Conservation (phyloP, 1,139 yeast genomes). For the Pichia kudriavzevii region DNA sequence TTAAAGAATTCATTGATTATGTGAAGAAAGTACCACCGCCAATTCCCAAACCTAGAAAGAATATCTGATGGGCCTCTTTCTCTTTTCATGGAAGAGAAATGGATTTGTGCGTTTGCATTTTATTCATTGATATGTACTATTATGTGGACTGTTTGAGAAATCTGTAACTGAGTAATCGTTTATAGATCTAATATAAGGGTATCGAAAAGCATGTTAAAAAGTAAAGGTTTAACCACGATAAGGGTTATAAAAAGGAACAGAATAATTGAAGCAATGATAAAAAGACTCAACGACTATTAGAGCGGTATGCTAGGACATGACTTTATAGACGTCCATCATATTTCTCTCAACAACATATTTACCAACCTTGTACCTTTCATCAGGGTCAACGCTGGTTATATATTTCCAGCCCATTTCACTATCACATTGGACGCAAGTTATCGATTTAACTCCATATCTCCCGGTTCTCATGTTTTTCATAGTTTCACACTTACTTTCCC, state of each 20-base stretch:
- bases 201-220: no score
- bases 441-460: constrained; percentile 52
- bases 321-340: constrained; percentile 8
- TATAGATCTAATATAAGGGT: not conserved
- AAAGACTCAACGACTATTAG: no score
- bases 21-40: constrained; percentile 9
- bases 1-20: not conserved
- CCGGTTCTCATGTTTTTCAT: constrained; percentile 63
- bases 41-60: constrained; percentile 15
- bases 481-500: constrained; percentile 25
- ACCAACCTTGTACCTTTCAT: constrained; percentile 70
- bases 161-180: not conserved
- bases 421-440: constrained; percentile 61
- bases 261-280: constrained; percentile 2
- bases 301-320: no score
- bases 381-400: constrained; percentile 45
- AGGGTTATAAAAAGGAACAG: no score
- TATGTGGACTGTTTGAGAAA: not conserved
- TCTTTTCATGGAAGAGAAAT: no score
- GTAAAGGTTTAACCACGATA: no score
- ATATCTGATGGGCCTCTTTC: no score
- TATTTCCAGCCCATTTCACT: constrained; percentile 72
- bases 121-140: not conserved
- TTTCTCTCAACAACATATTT: constrained; percentile 62
- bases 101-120: no score